Evolutionary conservation across 495 filamentous ascomycete genomes (phyloP), one percentile per base, ranked within the genome.

Genomic region (Aspergillus saccharolyticus): DNA sequence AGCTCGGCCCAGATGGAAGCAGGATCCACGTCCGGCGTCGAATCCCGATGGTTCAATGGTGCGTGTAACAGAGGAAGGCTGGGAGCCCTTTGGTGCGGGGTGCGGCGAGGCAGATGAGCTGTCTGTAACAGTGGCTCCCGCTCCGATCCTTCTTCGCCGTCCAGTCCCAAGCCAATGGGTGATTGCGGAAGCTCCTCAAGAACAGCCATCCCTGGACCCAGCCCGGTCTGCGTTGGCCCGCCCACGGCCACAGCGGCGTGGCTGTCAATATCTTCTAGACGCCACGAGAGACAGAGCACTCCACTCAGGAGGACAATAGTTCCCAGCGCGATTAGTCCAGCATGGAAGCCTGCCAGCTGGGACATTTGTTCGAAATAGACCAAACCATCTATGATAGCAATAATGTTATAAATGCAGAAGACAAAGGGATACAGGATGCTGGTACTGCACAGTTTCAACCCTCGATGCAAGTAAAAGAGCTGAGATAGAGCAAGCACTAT

Each of bases 341-440:
- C 93, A 61, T 89, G 87, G 17, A 93, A 74, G 1, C 83, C 75
- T 17, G 83, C 78, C 44, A 99, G 82, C 53, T 89, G 82, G 30
- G 88, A 85, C 25, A 87, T 86, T 73, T 99, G 95, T 48, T 83
- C 82, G 77, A 97, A 99, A 71, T 99, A 99, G 53, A 99, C 94
- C 53, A 99, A 78, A 17, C 94, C 94, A 73, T 99, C 95, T 58
- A 97, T 76, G 61, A 97, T 99, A 57, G 94, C 95, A 60, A 96
- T 93, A 63, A 99, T 96, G 79, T 99, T 99, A 78, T 97, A 99
- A 60, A 97, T 86, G 83, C 94, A 99, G 74, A 99, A 99, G 39
- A 97, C 91, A 64, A 97, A 88, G 6, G 94, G 94, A 75, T 99
- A 99, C 62, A 99, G 82, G 51, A 99, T 85, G 72, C 90, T 96